phyloP scores from a whole-genome alignment of 139 green algal species.

The Volvox reticuliferus region DNA sequence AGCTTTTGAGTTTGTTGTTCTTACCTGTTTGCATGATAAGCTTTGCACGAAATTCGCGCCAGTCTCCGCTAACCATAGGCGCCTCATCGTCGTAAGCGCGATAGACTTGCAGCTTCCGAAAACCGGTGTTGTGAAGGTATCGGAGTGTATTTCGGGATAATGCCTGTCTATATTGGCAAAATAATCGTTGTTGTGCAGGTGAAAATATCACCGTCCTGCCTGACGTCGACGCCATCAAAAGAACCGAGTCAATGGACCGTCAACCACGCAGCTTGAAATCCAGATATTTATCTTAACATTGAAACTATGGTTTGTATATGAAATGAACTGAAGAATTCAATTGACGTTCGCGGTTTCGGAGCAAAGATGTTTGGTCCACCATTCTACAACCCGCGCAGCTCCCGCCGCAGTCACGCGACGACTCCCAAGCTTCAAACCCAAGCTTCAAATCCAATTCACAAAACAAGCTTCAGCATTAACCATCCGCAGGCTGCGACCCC shows the following conservation, averaged over 20 bases:
- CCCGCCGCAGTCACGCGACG: too few species aligned
- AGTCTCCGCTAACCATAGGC: constrained; percentile 45
- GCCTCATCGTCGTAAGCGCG: constrained; percentile 9
- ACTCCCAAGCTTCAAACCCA: too few species aligned
- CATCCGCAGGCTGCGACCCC: too few species aligned
- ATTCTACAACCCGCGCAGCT: too few species aligned
- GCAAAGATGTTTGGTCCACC: too few species aligned
- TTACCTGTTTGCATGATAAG: constrained; percentile 46
- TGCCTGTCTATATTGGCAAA: neutral
- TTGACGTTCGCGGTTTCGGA: too few species aligned
- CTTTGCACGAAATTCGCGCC: constrained; percentile 58
- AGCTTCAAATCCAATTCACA: too few species aligned
- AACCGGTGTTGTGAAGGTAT: neutral
- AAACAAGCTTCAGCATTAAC: too few species aligned
- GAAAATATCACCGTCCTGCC: neutral
- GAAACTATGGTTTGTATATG: neutral
- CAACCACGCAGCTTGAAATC: neutral
- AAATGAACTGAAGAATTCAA: too few species aligned
- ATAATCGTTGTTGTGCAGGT: neutral
- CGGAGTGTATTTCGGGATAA: neutral
- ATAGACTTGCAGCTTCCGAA: neutral
- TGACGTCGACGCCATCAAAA: neutral
- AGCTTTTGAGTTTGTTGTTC: neutral
- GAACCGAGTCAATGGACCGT: neutral
- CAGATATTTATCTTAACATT: neutral